A percentile compares a stretch with the other conserved stretches of the same genome.
Conservation (phyloP, 306 rosid species). For the Lablab purpureus region DNA sequence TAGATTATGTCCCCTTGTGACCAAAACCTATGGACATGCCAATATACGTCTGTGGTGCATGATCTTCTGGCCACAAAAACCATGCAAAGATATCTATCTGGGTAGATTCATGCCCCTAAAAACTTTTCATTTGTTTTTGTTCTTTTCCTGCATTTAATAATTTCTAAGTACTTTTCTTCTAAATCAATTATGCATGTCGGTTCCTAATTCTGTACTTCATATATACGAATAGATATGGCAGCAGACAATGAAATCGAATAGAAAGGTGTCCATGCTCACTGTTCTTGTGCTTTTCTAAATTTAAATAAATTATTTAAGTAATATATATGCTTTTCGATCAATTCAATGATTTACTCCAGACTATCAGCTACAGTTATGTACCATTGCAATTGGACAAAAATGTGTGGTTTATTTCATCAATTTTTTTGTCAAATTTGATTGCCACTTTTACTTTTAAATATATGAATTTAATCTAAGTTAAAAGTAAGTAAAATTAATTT, state of each 20-base stretch:
- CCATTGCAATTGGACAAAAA: too few relatives aligned
- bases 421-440: too few relatives aligned
- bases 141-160: background rate
- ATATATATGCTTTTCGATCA: too few relatives aligned
- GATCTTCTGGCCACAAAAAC: slow-evolving; percentile 13
- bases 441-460: too few relatives aligned
- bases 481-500: too few relatives aligned
- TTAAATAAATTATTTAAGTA: background rate
- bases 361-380: too few relatives aligned
- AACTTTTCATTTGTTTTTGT: slow-evolving; percentile 1
- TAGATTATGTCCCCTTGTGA: slow-evolving; percentile 13
- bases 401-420: too few relatives aligned
- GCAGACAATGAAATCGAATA: slow-evolving; percentile 38
- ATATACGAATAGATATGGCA: background rate
- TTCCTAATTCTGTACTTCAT: slow-evolving; percentile 36
- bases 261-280: background rate
- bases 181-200: slow-evolving; percentile 39
- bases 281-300: background rate
- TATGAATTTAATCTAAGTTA: too few relatives aligned
- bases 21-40: background rate
- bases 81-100: background rate
- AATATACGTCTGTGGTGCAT: background rate
- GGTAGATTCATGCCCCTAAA: slow-evolving; percentile 27
- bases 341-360: too few relatives aligned
- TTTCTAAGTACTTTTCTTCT: background rate